Base-by-base conservation (phyloP, 345 rosid genomes). In the Lepidium africanum region DNA sequence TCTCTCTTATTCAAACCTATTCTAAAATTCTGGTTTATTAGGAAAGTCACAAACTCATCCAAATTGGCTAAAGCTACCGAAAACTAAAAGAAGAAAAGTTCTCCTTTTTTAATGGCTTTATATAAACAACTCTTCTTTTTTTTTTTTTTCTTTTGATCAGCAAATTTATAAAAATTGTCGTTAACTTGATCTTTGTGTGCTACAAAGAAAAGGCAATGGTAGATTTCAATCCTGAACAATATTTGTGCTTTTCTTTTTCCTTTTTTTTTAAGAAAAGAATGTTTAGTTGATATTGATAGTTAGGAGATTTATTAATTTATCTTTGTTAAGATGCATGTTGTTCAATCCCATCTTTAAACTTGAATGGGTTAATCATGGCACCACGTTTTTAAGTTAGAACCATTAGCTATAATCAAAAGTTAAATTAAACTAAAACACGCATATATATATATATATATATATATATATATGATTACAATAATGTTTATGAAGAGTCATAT, bases 201-300 rank as follows among this genome's bases (percentile, higher is more conserved):
- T 50, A 73, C 33, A 36, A 65, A 41, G 19, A 40, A 65, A 65
- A 73, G 47, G 48, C 16, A 47, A 65, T 58, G 71, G 61, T 73
- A 33, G 54, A 72, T 58, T 73, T 73, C 39, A 42, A 58, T 73
- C 62, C 67, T 73, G 15, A 36, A 67, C 77, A 65, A 32, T 58
- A 58, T 66, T 41, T 73, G 77, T 73, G 77, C 41, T 33, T 41
- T 73, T 50, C 23, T 45, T 69, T 58, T 43, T 40, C 9, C 19
- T 36, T 13, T 62, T n/a, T 55, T 59, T 21, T n/a, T 48, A 4
- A 46, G 7, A 45, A 39, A 23, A 33, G 2, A 30, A 5, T 58
- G 61, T 35, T 57, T 65, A 14, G 38, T 30, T 65, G 21, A 21
- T 4, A 27, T 30, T 65, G 21, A 21, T 4, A 27, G 3, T 16